phyloP scores from a whole-genome alignment of 2,329 filamentous ascomycete genomes.

The Graphilbum sp. region DNA sequence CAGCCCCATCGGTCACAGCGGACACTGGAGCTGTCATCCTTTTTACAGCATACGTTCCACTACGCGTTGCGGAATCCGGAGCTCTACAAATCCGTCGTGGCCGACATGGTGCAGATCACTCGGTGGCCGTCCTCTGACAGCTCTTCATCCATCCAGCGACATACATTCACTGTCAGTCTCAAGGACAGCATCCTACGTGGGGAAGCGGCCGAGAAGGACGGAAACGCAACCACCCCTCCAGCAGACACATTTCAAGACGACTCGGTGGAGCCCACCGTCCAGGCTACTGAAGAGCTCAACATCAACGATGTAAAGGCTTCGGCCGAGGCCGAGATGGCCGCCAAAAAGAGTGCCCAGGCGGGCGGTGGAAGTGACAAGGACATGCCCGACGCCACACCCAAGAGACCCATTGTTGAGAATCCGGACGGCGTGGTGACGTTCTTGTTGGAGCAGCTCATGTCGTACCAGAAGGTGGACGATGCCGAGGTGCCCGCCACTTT shows the following conservation, averaged over 20 bases:
- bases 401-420: constrained; percentile 74
- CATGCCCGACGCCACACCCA: constrained; percentile 52
- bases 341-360: not conserved
- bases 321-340: constrained; percentile 27
- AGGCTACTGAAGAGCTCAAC: constrained; percentile 28
- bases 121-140: constrained; percentile 30
- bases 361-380: constrained; percentile 16
- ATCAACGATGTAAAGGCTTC: constrained; percentile 41
- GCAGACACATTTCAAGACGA: constrained; percentile 12
- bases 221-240: not conserved
- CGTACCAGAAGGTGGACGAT: constrained; percentile 85
- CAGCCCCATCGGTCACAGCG: constrained; percentile 31
- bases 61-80: constrained; percentile 67
- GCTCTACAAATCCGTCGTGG: constrained; percentile 73
- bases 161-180: constrained; percentile 2
- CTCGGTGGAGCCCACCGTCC: constrained; percentile 25
- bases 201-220: not conserved
- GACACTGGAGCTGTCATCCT: constrained; percentile 52
- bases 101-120: constrained; percentile 63
- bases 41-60: constrained; percentile 61
- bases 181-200: not conserved
- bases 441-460: constrained; percentile 77
- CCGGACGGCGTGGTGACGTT: constrained; percentile 94
- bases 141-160: not conserved
- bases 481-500: constrained; percentile 36